Evolutionary conservation across 768 basidiomycete species (phyloP), one percentile per base, ranked within the genome.

Genomic region (Mycena kentingensis): DNA sequence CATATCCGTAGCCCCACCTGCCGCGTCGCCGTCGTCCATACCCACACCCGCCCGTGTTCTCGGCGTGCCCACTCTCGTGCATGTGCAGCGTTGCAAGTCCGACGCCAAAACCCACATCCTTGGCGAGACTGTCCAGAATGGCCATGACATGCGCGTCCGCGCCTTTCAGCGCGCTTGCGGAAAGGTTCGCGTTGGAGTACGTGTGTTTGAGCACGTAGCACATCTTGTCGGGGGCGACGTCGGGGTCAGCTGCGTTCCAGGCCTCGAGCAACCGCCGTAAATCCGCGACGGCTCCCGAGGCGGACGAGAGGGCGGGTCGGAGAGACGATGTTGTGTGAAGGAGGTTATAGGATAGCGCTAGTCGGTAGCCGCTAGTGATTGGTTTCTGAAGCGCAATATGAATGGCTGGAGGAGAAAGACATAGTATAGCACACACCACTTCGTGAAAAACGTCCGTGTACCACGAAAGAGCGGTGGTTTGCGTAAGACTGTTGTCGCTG

Each of bases 271-370:
- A 55, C 12, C 62, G 60, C 10, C 60, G 57, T 12, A 73, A 57
- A 19, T 60, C 43, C 1, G 36, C 28, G 1, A 60, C 24, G 6
- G 60, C 31, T 6, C 19, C 46, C 3, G 51, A 27, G n/a, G 52
- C 58, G 10, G 54, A 34, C 1, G 67, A 47, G 10, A 68, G 52
- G 11, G 44, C 32, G 31, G 63, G 55, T 13, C 38, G 38, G 25
- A 42, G 22, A 15, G 42, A 18, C 57, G 42, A n/a, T 61, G 60
- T 8, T 47, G 62, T 67, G 45, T 73, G 67, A 18, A 75, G 57
- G 46, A 76, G 64, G 48, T 75, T 75, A 63, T 69, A 76, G 0
- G 70, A 65, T 3, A 77, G 67, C 5, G 73, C 73, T 5, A 77
- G 67, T 3, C 70, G 68, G 46, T 71, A 73, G 4, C 76, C 76